phyloP scores from a whole-genome alignment of 2,329 filamentous ascomycete species.

The Monosporascus sp. region DNA sequence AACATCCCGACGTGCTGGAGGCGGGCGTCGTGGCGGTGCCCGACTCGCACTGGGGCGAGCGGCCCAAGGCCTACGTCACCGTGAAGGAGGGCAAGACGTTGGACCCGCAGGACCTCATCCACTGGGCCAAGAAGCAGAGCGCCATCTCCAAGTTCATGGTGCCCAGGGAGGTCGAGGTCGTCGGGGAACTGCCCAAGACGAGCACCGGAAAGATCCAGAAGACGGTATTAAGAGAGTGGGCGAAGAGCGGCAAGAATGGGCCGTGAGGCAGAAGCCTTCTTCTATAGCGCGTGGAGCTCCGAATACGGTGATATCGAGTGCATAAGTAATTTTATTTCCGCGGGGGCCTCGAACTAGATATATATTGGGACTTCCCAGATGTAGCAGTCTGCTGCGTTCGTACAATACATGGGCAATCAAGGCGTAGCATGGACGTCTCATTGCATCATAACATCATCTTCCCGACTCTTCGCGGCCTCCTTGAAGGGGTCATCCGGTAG shows the following conservation, averaged over 20 bases:
- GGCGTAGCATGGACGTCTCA: not conserved
- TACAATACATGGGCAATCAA: not conserved
- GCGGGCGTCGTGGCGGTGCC: constrained; percentile 83
- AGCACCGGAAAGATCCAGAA: constrained; percentile 96
- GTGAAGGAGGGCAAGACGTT: constrained; percentile 61
- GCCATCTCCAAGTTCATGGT: constrained; percentile 90
- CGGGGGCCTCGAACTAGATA: too few relatives aligned
- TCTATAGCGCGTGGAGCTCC: not conserved
- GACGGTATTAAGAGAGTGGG: constrained; percentile 86
- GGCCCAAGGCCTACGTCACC: constrained; percentile 92
- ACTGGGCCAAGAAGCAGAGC: constrained; percentile 78
- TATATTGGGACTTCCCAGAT: too few relatives aligned
- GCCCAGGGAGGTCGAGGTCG: constrained; percentile 65
- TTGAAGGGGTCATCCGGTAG: constrained; percentile 29
- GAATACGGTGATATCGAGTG: too few relatives aligned
- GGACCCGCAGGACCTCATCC: constrained; percentile 64
- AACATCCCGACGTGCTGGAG: constrained; percentile 85
- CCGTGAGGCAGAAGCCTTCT: constrained; percentile 5
- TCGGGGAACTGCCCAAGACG: constrained; percentile 90
- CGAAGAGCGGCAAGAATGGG: constrained; percentile 39
- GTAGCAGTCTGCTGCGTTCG: too few relatives aligned
- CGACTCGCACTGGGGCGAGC: constrained; percentile 89
- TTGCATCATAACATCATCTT: not conserved
- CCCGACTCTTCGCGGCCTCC: not conserved
- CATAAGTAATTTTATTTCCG: too few relatives aligned